Percentiles rank a stretch among this genome's conserved stretches.
Evolutionary conservation across 2,329 filamentous ascomycete genomes (phyloP).

Genomic region (Scytalidium lignicola): DNA sequence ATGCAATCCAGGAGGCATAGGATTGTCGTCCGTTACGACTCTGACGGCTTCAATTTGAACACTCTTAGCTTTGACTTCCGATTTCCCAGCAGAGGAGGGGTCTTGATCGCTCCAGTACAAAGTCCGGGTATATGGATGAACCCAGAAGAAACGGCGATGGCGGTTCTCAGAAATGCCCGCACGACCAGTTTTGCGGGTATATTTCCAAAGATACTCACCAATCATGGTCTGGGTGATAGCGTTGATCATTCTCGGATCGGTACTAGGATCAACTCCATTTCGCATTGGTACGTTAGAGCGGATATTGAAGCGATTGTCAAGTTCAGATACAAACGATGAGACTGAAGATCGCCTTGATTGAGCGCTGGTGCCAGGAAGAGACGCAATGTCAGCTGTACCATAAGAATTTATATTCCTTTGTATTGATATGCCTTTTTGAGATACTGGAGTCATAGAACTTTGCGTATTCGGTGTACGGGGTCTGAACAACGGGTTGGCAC

Average conservation of each 20-base stretch:
- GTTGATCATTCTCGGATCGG: constrained; percentile 97
- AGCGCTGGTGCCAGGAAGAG: constrained; percentile 36
- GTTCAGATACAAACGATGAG: constrained; percentile 90
- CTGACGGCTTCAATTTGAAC: constrained; percentile 89
- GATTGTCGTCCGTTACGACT: constrained; percentile 90
- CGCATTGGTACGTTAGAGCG: constrained; percentile 49
- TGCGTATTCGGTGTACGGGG: constrained; percentile 57
- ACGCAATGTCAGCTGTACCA: constrained; percentile 42
- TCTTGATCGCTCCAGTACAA: constrained; percentile 95
- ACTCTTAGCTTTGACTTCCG: constrained; percentile 77
- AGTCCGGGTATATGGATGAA: constrained; percentile 94
- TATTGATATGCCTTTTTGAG: constrained; percentile 52
- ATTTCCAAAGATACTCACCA: constrained; percentile 98
- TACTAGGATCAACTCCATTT: constrained; percentile 62
- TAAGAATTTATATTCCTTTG: constrained; percentile 42
- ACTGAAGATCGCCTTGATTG: constrained; percentile 74
- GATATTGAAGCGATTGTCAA: constrained; percentile 87
- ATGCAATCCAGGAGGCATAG: constrained; percentile 89
- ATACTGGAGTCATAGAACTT: constrained; percentile 37
- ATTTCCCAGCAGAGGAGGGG: constrained; percentile 70
- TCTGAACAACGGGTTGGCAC: constrained; percentile 37
- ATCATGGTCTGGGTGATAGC: constrained; percentile 99
- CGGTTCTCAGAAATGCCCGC: constrained; percentile 83
- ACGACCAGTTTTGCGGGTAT: constrained; percentile 90
- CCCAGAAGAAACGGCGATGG: constrained; percentile 97